Conservation (phyloP, 305 asterid species). For the Fraxinus ornus region DNA sequence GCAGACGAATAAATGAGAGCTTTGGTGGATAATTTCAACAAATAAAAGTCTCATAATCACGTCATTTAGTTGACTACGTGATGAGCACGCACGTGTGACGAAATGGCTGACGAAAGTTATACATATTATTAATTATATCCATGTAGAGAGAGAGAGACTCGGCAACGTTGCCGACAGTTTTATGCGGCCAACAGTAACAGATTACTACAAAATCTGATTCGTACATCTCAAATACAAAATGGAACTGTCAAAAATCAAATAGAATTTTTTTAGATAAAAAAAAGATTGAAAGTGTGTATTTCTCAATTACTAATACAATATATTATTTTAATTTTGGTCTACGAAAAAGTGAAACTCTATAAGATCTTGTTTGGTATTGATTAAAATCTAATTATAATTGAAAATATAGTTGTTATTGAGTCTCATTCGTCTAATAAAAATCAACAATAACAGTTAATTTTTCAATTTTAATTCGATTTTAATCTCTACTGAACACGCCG, state of each 20-base stretch:
- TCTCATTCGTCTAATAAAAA: too few relatives aligned
- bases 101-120: slow-evolving; percentile 28
- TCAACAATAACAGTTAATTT: too few relatives aligned
- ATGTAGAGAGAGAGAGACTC: slow-evolving; percentile 1
- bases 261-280: background rate
- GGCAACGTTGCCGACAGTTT: slow-evolving; percentile 35
- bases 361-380: too few relatives aligned
- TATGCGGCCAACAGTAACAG: slow-evolving; percentile 39
- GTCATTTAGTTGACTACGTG: slow-evolving; percentile 20
- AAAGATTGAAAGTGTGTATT: background rate
- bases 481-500: too few relatives aligned
- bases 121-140: background rate
- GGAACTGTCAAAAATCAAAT: background rate
- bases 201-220: background rate
- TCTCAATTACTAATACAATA: background rate
- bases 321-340: background rate
- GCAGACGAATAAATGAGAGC: background rate
- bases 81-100: slow-evolving; percentile 30
- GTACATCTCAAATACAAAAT: background rate
- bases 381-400: too few relatives aligned
- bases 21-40: background rate
- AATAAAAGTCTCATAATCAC: background rate
- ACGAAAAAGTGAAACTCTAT: background rate
- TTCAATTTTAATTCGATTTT: too few relatives aligned
- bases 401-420: too few relatives aligned